Evolutionary conservation across 495 filamentous ascomycete species (phyloP).

Genomic region (Immersiella caudata): DNA sequence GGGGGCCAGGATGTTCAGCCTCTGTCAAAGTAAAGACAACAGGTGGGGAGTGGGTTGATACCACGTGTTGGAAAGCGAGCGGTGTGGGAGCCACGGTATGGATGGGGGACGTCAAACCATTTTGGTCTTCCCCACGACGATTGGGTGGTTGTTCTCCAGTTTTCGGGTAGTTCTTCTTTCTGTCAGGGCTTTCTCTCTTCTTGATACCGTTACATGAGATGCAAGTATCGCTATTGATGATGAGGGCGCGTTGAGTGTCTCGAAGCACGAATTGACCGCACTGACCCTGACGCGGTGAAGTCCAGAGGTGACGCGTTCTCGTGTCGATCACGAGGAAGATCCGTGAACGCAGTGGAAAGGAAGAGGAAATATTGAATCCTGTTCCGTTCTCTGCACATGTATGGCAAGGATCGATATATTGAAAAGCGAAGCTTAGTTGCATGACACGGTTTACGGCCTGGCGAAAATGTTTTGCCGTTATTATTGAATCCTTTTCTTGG

Average conservation of each 20-base stretch:
- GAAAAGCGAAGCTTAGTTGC: background rate
- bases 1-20: background rate
- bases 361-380: background rate
- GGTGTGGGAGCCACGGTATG: background rate
- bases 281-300: background rate
- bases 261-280: background rate
- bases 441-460: background rate
- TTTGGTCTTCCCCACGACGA: background rate
- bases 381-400: background rate
- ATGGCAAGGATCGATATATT: background rate
- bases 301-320: background rate
- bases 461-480: background rate
- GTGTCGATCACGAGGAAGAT: background rate
- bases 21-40: background rate
- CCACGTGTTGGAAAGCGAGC: background rate
- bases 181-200: background rate
- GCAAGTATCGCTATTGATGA: background rate
- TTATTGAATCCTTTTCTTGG: background rate
- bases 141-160: background rate
- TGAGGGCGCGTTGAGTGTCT: background rate
- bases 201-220: constrained; percentile 11
- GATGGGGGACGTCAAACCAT: background rate
- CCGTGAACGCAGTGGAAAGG: background rate
- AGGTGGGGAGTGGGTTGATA: too few species aligned
- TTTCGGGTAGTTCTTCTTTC: background rate